These are phyloP conservation scores for Hypomyces rosellus DNA, from an alignment of 2,329 filamentous ascomycete species.

Conservation along the genomic window DNA sequence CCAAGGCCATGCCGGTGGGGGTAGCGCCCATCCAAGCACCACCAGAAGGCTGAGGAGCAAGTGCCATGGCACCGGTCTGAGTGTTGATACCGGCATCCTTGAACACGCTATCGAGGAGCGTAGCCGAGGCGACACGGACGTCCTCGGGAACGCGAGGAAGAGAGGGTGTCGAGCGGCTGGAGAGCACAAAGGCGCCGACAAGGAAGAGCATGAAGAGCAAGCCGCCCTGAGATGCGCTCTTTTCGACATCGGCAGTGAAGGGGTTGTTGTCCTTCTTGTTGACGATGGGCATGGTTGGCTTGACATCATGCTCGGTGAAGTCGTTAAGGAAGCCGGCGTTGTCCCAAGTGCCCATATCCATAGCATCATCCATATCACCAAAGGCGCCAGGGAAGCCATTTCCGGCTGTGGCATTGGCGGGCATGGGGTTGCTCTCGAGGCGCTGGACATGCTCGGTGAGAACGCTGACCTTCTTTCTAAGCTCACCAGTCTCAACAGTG, in stretches of 20 bases:
- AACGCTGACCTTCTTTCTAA: constrained; percentile 86
- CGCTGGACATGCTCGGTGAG: constrained; percentile 67
- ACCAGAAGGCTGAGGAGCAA: constrained; percentile 48
- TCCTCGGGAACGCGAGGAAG: constrained; percentile 76
- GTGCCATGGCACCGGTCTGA: constrained; percentile 35
- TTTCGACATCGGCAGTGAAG: constrained; percentile 43
- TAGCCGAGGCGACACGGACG: constrained; percentile 69
- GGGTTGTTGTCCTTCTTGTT: constrained; percentile 43
- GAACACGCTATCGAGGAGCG: constrained; percentile 73
- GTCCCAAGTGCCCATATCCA: constrained; percentile 80
- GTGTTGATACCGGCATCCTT: constrained; percentile 65
- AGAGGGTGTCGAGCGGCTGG: constrained; percentile 66
- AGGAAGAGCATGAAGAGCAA: constrained; percentile 93
- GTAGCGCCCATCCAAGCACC: constrained; percentile 38
- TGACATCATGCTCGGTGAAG: constrained; percentile 58
- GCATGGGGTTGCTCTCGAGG: constrained; percentile 55
- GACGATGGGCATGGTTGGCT: constrained; percentile 51
- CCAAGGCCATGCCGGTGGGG: constrained; percentile 32
- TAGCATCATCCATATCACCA: constrained; percentile 67
- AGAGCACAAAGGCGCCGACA: constrained; percentile 91
- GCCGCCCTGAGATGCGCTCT: constrained; percentile 68
- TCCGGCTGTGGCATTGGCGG: constrained; percentile 30
- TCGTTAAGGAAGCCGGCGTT: constrained; percentile 66
- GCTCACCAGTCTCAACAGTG: constrained; percentile 82
- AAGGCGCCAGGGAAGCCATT: constrained; percentile 65